Percentiles rank a stretch among this genome's conserved stretches.
Evolutionary conservation across 2,329 filamentous ascomycete species (phyloP).

Genomic region (Thelonectria olida): DNA sequence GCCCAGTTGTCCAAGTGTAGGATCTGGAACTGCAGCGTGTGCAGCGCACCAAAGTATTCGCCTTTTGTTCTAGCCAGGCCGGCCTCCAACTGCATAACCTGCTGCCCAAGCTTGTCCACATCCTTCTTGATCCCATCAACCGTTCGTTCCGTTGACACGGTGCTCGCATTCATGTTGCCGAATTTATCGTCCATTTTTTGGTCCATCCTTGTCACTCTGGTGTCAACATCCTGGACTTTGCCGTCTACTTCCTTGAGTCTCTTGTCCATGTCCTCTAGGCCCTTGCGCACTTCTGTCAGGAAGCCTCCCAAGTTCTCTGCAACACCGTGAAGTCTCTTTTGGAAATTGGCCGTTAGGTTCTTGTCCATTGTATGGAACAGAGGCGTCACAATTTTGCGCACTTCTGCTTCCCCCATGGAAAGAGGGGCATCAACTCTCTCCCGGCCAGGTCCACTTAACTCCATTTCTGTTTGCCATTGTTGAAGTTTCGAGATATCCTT

Average conservation of each 20-base stretch:
- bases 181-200: conserved; percentile 3
- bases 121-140: background rate
- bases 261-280: conserved; percentile 19
- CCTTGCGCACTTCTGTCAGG: conserved; percentile 32
- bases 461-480: background rate
- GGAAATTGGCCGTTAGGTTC: conserved; percentile 6
- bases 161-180: background rate
- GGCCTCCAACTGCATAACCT: background rate
- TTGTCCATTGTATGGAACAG: conserved; percentile 20
- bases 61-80: conserved; percentile 5
- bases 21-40: conserved; percentile 48
- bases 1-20: conserved; percentile 56
- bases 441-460: background rate
- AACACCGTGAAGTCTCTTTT: conserved; percentile 1
- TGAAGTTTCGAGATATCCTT: background rate
- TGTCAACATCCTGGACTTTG: background rate
- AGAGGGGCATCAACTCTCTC: background rate
- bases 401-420: conserved; percentile 17
- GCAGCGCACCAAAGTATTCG: conserved; percentile 28
- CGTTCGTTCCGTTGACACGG: background rate
- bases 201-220: background rate
- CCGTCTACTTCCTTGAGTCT: conserved; percentile 13
- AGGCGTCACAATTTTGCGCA: conserved; percentile 16
- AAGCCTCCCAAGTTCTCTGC: conserved; percentile 27
- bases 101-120: background rate